Evolutionary conservation across 164 flowering plant species (phyloP).

Genomic region (Pachysandra terminalis): DNA sequence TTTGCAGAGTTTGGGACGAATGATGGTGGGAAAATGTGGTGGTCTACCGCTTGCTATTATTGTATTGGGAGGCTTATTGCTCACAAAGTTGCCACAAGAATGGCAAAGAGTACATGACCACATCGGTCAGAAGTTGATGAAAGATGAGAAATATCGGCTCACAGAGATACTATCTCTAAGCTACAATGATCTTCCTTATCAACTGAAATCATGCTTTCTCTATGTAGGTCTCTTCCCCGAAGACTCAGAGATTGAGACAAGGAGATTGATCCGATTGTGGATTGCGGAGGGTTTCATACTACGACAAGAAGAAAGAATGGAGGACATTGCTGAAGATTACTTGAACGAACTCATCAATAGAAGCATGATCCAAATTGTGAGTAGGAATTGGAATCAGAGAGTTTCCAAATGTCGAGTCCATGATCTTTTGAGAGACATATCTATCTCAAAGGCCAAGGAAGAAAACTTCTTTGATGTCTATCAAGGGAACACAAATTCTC

Average conservation of each 20-base stretch:
- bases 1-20: conserved; percentile 1
- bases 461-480: background rate
- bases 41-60: conserved; percentile 29
- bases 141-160: no score
- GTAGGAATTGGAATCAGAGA: background rate
- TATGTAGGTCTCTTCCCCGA: conserved; percentile 17
- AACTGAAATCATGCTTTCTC: conserved; percentile 19
- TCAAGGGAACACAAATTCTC: background rate
- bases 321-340: conserved; percentile 15
- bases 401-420: conserved; percentile 4
- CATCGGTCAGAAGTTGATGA: background rate
- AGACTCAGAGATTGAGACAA: background rate
- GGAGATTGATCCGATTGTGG: conserved; percentile 11
- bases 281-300: conserved; percentile 19
- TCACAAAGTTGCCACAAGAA: background rate
- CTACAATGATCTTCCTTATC: conserved; percentile 14
- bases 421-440: conserved; percentile 8
- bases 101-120: conserved; percentile 7
- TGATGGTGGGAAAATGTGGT: conserved; percentile 6
- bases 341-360: conserved; percentile 17
- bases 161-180: conserved; percentile 6
- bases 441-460: background rate
- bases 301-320: conserved; percentile 3
- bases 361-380: conserved; percentile 9
- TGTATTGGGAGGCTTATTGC: conserved; percentile 15